Conservation (phyloP, 2,329 filamentous ascomycete genomes). For the Hymenoscyphus fraxineus region DNA sequence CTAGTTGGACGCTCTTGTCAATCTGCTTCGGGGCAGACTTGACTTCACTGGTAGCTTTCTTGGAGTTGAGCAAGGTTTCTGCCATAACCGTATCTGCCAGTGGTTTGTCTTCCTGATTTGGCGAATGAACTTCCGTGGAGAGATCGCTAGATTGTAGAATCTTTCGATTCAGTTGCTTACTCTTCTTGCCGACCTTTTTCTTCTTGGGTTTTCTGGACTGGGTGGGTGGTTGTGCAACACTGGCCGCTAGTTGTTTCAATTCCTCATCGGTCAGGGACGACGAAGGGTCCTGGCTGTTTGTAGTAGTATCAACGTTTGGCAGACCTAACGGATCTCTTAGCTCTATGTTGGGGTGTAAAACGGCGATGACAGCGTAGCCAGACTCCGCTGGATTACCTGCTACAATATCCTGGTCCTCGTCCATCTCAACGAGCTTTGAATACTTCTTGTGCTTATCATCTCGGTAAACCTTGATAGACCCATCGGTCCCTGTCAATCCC, state of each 20-base stretch:
- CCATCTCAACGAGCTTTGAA: not conserved
- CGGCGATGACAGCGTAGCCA: constrained; percentile 1
- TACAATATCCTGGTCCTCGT: not conserved
- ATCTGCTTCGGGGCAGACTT: not conserved
- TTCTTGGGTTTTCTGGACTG: not conserved
- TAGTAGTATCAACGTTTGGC: not conserved
- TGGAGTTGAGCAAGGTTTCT: not conserved
- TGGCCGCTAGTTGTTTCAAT: not conserved
- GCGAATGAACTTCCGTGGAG: not conserved
- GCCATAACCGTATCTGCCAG: not conserved
- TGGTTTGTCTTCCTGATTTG: not conserved
- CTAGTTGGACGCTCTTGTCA: not conserved
- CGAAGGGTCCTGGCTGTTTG: not conserved
- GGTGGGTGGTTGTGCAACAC: constrained; percentile 2
- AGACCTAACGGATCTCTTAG: not conserved
- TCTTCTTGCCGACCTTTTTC: not conserved
- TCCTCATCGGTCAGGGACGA: not conserved
- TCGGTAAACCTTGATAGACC: constrained; percentile 1
- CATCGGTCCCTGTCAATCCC: not conserved
- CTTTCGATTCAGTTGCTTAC: not conserved
- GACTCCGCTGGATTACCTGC: not conserved
- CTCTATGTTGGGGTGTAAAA: not conserved
- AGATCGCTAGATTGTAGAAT: not conserved
- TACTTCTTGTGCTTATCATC: constrained; percentile 2
- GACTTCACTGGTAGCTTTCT: not conserved